Evolutionary conservation across 78 protist genomes (phyloP), one percentile per base, ranked within the genome.

Genomic region (Tieghemostelium lacteum): DNA sequence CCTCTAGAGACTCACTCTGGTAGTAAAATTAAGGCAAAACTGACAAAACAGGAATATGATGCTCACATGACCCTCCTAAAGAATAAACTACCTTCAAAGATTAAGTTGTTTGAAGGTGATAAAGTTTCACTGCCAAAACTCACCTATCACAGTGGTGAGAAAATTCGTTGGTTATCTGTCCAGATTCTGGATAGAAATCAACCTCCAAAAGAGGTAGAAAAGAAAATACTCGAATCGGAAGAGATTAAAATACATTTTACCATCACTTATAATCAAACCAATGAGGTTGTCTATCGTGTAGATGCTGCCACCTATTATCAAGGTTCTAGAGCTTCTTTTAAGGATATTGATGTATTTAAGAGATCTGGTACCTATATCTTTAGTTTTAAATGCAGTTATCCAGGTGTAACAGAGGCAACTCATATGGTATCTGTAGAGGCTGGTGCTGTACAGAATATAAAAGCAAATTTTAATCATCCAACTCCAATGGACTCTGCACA

Each of bases 31-130:
- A 55, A 55, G 0, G 54, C 24, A 5, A 88, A 88, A 52, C 19
- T 74, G 16, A 3, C 65, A 33, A 50, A 33, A 16, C 26, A 17
- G 20, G 78, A 88, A 28, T 75, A 36, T 19, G 20, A 24, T 2
- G 0, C 67, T 37, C 0, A 60, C 0, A 0, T 55, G 16, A 37
- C 2, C 1, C 39, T n/a, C 1, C 57, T 22, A 0, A 73, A 62
- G 34, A 34, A 40, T 6, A 39, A 31, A 20, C n/a, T 75, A 10
- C 93, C 93, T 16, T 50, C 65, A 0, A 69, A 61, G 37, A 22
- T 88, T 19, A 88, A 88, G 39, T 45, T 88, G 10, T 63, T 36
- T 28, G 93, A 88, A 29, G 93, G 76, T 26, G 93, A 88, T 42
- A 52, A 52, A 52, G 73, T 54, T 40, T 24, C 42, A 2, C 24